Evolutionary conservation across 2,329 filamentous ascomycete species (phyloP), one percentile per base, ranked within the genome.

Genomic region (Sphaerulina musiva): DNA sequence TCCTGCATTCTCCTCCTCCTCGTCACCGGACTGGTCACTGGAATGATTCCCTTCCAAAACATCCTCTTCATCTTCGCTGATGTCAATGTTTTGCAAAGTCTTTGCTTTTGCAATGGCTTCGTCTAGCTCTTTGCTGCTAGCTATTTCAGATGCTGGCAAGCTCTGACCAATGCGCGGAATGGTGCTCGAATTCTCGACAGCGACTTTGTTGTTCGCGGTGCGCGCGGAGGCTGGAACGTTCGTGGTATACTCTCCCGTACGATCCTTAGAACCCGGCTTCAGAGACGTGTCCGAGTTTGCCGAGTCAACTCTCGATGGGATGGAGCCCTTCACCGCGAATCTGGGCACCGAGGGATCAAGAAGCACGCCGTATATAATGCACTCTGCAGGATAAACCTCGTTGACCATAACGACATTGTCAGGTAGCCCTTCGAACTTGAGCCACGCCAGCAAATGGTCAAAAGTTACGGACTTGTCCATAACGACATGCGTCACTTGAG

Each of bases 401-500:
- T 69, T 71, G 7, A 75, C 73, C 2, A 95, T 62, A 1, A 76
- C 62, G 10, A 81, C 66, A n/a, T 69, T 64, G 5, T 72, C 66
- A 20, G 80, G 77, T 46, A 83, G 62, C 2, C 61, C 59, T 2
- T 74, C 69, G 5, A 74, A 31, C 53, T 78, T 76, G 3, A 89
- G 66, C 57, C 80, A 76, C 9, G 71, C 74, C 51, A 84, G 68
- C 6, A 95, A 74, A 53, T 90, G 80, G 3, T 76, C 70, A 65
- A 83, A 91, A 0, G 73, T 73, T 47, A 93, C 72, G 1, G 72
- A 72, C 59, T 82, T 85, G 66, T 96, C 91, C 1, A 89, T 84
- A 55, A 97, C 78, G 46, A 95, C 74, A 71, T 95, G 89, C 0
- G 86, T 95, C 12, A 93, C 80, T 20, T 71, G 70, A 0, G 68